A percentile compares a stretch with the other conserved stretches of the same genome.
These are phyloP conservation scores for Fusarium metavorans DNA, from an alignment of 2,329 filamentous ascomycete species.

Conservation along the genomic window DNA sequence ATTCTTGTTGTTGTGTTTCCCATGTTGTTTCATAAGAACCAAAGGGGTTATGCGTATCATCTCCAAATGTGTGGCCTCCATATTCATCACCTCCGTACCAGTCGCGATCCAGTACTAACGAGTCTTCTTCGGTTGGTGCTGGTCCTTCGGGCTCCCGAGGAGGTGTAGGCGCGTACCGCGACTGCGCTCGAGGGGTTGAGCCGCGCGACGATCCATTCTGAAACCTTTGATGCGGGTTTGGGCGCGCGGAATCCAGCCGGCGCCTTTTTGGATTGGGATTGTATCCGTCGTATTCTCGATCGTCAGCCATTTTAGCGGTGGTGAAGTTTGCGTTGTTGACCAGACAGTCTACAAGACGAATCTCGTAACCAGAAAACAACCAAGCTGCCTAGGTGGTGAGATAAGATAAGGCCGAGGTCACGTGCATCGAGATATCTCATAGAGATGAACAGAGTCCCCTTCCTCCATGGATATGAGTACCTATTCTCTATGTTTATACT, in stretches of 20 bases:
- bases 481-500: too few relatives aligned
- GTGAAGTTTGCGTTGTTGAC: neutral
- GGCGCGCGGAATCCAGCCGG: constrained; percentile 50
- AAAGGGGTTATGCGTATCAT: constrained; percentile 94
- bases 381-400: neutral
- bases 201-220: constrained; percentile 50
- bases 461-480: too few relatives aligned
- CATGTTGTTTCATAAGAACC: constrained; percentile 80
- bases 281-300: constrained; percentile 53
- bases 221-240: constrained; percentile 38
- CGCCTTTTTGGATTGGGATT: constrained; percentile 57
- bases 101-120: constrained; percentile 83
- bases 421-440: neutral
- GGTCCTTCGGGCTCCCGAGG: constrained; percentile 60
- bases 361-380: neutral
- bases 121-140: constrained; percentile 76
- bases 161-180: constrained; percentile 57
- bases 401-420: neutral
- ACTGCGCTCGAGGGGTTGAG: constrained; percentile 51
- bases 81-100: constrained; percentile 93
- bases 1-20: constrained; percentile 83
- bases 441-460: too few relatives aligned
- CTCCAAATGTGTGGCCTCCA: constrained; percentile 84
- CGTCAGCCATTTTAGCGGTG: constrained; percentile 48
- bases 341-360: neutral